Evolutionary conservation across 441 rosid species (phyloP).

Genomic region (Syzygium syzygioides): DNA sequence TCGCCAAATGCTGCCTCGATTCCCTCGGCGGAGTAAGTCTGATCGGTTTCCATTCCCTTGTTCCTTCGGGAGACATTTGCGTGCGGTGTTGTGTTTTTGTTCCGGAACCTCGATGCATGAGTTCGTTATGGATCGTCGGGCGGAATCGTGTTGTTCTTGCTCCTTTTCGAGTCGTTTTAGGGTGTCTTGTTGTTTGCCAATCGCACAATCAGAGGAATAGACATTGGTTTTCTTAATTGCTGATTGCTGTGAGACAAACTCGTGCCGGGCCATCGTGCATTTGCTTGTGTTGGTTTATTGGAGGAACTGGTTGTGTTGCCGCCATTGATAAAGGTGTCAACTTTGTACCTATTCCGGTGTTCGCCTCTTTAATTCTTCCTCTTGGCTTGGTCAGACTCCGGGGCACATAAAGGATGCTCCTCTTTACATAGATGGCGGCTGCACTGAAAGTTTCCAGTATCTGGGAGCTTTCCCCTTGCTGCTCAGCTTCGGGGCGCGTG

Average conservation of each 20-base stretch:
- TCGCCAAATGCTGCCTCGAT: slow-evolving; percentile 69
- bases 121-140: not conserved
- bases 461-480: slow-evolving; percentile 75
- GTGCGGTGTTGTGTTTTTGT: not conserved
- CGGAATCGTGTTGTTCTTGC: not conserved
- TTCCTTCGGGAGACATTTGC: not conserved
- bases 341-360: not conserved
- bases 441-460: slow-evolving; percentile 84
- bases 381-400: slow-evolving; percentile 37
- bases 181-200: not conserved
- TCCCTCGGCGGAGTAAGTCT: slow-evolving; percentile 67
- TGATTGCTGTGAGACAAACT: not conserved
- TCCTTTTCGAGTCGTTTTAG: not conserved
- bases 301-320: not conserved
- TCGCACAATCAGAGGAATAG: too few relatives aligned
- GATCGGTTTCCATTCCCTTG: not conserved
- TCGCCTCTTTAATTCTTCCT: not conserved
- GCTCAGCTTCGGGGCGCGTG: slow-evolving; percentile 60
- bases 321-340: not conserved
- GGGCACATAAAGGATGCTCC: slow-evolving; percentile 63
- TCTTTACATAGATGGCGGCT: slow-evolving; percentile 81
- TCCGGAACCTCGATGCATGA: not conserved
- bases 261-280: not conserved
- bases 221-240: not conserved
- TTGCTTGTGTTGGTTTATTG: not conserved